phyloP scores from a whole-genome alignment of 306 rosid species.

The Dryas octopetala region DNA sequence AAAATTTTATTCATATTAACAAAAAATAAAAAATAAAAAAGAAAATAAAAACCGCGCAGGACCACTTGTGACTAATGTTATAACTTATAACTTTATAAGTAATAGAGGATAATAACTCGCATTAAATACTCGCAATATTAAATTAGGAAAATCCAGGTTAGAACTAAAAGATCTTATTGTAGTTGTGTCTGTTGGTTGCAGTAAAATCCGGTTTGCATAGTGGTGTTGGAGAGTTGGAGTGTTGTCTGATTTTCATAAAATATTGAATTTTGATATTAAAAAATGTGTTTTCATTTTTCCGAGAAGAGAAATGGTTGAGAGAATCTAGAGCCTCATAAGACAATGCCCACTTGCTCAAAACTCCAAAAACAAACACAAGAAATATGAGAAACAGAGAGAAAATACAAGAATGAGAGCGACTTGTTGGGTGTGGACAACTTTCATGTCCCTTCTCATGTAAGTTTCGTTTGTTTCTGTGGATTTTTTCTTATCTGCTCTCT shows the following conservation, averaged over 20 bases:
- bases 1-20: neutral
- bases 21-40: neutral
- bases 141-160: conserved; percentile 46
- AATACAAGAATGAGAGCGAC: conserved; percentile 38
- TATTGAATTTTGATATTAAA: neutral
- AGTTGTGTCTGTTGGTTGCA: conserved; percentile 27
- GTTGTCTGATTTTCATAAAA: conserved; percentile 24
- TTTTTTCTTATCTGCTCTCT: conserved; percentile 39
- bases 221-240: neutral
- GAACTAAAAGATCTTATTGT: conserved; percentile 17
- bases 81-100: conserved; percentile 13
- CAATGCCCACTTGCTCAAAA: conserved; percentile 29
- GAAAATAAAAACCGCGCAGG: neutral
- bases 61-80: conserved; percentile 34
- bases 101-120: neutral
- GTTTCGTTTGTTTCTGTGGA: conserved; percentile 46
- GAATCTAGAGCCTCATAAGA: conserved; percentile 50
- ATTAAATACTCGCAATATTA: neutral
- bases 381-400: conserved; percentile 39
- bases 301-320: conserved; percentile 36
- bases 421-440: conserved; percentile 41
- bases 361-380: conserved; percentile 25
- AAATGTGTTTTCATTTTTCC: neutral
- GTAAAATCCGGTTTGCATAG: conserved; percentile 19
- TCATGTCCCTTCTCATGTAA: conserved; percentile 61